Evolutionary conservation across 306 rosid genomes (phyloP).

Genomic region (Cicer arietinum): DNA sequence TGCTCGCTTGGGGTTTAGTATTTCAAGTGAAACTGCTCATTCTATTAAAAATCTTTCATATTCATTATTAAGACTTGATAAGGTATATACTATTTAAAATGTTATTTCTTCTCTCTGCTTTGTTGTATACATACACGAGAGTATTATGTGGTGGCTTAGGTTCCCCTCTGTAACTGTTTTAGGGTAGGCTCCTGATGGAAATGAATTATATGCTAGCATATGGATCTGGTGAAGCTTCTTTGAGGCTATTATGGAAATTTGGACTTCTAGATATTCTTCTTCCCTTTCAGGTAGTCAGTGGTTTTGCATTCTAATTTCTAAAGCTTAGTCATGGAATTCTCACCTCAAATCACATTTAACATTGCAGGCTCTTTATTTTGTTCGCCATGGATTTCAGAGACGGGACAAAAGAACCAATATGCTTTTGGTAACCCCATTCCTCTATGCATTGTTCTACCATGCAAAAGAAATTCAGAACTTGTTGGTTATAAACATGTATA

Average conservation of each 20-base stretch:
- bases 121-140: constrained; percentile 30
- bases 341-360: constrained; percentile 38
- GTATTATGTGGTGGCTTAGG: constrained; percentile 41
- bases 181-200: constrained; percentile 91
- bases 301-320: constrained; percentile 30
- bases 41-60: constrained; percentile 57
- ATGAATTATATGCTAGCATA: constrained; percentile 88
- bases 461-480: constrained; percentile 20
- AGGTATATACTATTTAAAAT: constrained; percentile 67
- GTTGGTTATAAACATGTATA: constrained; percentile 11
- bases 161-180: constrained; percentile 42
- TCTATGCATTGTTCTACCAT: constrained; percentile 11
- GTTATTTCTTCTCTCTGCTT: constrained; percentile 36
- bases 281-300: constrained; percentile 68
- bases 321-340: constrained; percentile 34
- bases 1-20: constrained; percentile 81
- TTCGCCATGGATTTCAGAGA: constrained; percentile 69
- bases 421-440: constrained; percentile 73
- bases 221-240: constrained; percentile 89
- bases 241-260: constrained; percentile 82
- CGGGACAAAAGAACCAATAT: constrained; percentile 80
- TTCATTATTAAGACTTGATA: constrained; percentile 72
- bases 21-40: constrained; percentile 80
- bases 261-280: constrained; percentile 86
- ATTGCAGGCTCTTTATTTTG: constrained; percentile 87